Conservation (phyloP, 2,329 filamentous ascomycete species). For the Botryotinia globosa region DNA sequence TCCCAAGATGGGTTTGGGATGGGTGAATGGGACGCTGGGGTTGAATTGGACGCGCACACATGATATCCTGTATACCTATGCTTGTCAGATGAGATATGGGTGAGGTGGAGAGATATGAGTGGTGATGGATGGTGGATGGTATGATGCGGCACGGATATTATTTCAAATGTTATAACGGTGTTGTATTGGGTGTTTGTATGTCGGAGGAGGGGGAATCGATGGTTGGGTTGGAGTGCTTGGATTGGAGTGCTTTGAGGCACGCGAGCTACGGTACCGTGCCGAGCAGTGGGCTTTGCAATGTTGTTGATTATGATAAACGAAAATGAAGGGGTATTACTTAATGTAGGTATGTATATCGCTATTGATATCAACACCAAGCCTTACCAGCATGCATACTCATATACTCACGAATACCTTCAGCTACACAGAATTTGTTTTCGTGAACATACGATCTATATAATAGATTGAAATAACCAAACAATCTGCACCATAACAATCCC, state of each 20-base stretch:
- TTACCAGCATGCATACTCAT: neutral
- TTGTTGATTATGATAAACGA: neutral
- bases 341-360: neutral
- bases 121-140: too few relatives aligned
- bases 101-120: neutral
- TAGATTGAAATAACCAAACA: neutral
- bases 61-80: neutral
- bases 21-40: neutral
- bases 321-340: neutral
- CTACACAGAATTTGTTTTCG: neutral
- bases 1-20: neutral
- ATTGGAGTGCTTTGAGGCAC: neutral
- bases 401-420: neutral
- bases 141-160: conserved; percentile 5
- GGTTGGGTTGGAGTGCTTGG: neutral
- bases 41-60: neutral
- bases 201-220: neutral
- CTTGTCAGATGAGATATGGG: neutral
- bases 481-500: neutral
- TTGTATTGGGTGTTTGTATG: neutral
- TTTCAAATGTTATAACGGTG: neutral
- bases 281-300: neutral
- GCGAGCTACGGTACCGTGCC: neutral
- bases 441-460: neutral
- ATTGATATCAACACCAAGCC: neutral